Conservation (phyloP, 768 basidiomycete species). For the Termitomyces sp. region DNA sequence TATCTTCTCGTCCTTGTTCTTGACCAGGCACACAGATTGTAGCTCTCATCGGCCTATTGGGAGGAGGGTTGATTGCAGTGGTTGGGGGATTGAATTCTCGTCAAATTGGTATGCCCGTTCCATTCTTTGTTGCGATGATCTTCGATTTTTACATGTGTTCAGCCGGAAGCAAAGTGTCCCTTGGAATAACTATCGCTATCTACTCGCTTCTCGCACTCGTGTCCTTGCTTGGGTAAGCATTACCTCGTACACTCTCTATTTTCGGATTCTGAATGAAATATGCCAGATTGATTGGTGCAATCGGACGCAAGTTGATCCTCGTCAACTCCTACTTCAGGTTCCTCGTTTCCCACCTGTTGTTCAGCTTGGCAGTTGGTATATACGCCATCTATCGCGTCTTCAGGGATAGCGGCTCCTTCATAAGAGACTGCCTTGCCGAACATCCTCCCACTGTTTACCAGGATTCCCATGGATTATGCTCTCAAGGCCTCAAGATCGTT, state of each 20-base stretch:
- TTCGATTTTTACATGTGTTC: neutral
- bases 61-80: constrained; percentile 37
- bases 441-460: constrained; percentile 1
- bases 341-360: constrained; percentile 38
- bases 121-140: neutral
- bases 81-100: constrained; percentile 20
- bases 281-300: constrained; percentile 39
- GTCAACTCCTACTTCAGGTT: constrained; percentile 40
- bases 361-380: constrained; percentile 40
- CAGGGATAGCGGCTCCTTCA: constrained; percentile 33
- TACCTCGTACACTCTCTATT: neutral
- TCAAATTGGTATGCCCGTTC: constrained; percentile 6
- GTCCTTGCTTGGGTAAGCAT: constrained; percentile 40
- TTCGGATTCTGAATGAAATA: neutral
- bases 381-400: constrained; percentile 43
- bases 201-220: constrained; percentile 39
- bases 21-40: constrained; percentile 28
- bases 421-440: constrained; percentile 29
- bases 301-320: constrained; percentile 33
- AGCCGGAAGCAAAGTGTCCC: constrained; percentile 35
- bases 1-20: neutral
- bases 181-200: constrained; percentile 37
- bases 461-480: constrained; percentile 29
- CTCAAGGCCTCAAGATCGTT: constrained; percentile 33
- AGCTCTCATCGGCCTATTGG: constrained; percentile 39